Evolutionary conservation across 768 basidiomycete genomes (phyloP), one percentile per base, ranked within the genome.

Genomic region (Dendrothele bispora): DNA sequence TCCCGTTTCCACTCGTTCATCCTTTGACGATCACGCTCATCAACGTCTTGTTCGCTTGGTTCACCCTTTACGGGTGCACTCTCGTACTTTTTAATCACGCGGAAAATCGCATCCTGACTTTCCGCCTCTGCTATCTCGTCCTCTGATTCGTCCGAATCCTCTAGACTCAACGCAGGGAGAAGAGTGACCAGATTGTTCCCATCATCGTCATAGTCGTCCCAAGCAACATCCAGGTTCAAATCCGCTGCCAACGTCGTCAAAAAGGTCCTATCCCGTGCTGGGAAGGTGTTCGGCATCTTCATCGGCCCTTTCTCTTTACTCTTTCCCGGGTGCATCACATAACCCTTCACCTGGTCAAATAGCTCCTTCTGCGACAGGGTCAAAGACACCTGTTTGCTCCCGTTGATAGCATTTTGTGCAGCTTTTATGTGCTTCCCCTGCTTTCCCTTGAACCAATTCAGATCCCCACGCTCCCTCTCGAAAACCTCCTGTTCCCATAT

Each of bases 361-460:
- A 98, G 82, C 25, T 75, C 77, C 54, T 86, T 79, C 59, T 98
- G 94, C 7, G 78, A 65, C 36, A 70, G 69, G 2, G 89, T 91
- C 42, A 98, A 70, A n/a, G n/a, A n/a, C 27, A 86, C 94, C 8
- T 39, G 42, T n/a, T 14, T n/a, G 11, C 10, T 36, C 17, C 43
- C 17, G 20, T 47, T 29, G n/a, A 12, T 28, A 22, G 82, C 50
- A 73, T 67, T 59, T 87, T 87, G 70, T 83, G 72, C 55, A 83
- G 82, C 50, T 81, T 78, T 36, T 79, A 66, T 57, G 57, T 86
- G 80, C 63, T 86, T 91, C 30, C 69, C 71, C 61, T 94, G 92
- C 71, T 98, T 97, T 11, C 94, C 91, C 68, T 93, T 95, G 65
- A 88, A 89, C 91, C 93, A 98, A 57, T 86, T 94, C 56, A 83